Conservation (phyloP, 148 eudicot genomes). For the Chenopodium suecicum region DNA sequence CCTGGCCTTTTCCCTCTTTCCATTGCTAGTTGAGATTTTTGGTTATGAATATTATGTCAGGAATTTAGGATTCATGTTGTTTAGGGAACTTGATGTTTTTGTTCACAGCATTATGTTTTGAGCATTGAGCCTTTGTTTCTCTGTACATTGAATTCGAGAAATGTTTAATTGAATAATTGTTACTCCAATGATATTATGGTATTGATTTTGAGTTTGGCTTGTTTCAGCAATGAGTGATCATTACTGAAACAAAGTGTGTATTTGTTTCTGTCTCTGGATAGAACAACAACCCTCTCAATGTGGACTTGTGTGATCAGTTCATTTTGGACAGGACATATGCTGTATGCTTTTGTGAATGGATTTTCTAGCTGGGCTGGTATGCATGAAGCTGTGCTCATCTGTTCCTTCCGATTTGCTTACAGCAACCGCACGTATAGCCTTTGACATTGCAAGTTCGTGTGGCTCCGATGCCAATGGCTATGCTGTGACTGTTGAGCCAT, state of each 20-base stretch:
- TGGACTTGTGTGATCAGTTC: not conserved
- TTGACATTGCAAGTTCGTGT: not conserved
- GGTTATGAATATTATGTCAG: not conserved
- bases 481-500: not conserved
- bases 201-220: not conserved
- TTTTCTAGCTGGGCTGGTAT: not conserved
- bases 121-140: not conserved
- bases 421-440: not conserved
- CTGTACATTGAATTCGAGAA: not conserved
- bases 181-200: not conserved
- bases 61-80: not conserved
- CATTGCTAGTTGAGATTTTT: not conserved
- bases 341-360: not conserved
- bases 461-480: not conserved
- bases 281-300: no score
- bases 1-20: constrained; percentile 35
- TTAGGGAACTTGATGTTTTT: not conserved
- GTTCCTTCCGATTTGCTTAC: not conserved
- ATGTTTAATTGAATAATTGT: not conserved
- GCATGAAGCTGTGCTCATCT: not conserved
- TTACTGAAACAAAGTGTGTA: no score
- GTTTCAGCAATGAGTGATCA: not conserved
- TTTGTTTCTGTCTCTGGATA: no score
- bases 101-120: not conserved
- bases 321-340: not conserved